Percentiles rank a stretch among this genome's conserved stretches.
These are phyloP conservation scores for Sparassis latifolia DNA, from an alignment of 1,284 basidiomycete genomes.

Conservation along the genomic window DNA sequence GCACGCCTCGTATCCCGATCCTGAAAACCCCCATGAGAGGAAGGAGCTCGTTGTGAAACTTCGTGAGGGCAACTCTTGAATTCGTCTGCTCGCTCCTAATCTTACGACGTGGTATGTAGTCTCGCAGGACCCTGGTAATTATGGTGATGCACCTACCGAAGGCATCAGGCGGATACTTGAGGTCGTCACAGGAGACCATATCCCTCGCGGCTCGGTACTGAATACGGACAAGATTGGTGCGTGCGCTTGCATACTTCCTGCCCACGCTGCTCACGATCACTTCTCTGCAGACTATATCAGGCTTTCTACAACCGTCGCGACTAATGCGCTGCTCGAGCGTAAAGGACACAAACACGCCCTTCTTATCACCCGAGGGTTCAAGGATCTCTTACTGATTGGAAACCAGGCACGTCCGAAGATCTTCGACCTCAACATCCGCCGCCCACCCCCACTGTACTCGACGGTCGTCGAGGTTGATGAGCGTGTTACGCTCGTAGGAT, in stretches of 20 bases:
- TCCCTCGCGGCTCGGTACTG: conserved; percentile 62
- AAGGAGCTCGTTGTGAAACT: conserved; percentile 81
- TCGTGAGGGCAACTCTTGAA: conserved; percentile 35
- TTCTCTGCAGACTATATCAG: conserved; percentile 74
- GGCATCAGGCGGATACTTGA: conserved; percentile 91
- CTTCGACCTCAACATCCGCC: conserved; percentile 83
- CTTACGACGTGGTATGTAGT: conserved; percentile 36
- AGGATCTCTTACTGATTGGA: conserved; percentile 85
- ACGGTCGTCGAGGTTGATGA: conserved; percentile 88
- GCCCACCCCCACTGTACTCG: conserved; percentile 75
- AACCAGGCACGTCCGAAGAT: conserved; percentile 91
- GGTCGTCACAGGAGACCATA: conserved; percentile 59
- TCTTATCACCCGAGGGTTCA: conserved; percentile 89
- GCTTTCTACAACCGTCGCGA: conserved; percentile 92
- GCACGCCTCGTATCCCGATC: conserved; percentile 74
- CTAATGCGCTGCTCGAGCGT: conserved; percentile 92
- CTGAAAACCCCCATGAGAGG: conserved; percentile 47
- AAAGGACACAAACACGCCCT: conserved; percentile 91
- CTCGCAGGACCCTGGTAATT: conserved; percentile 83
- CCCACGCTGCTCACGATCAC: not conserved
- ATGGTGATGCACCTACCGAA: conserved; percentile 90
- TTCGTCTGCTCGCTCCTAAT: no score
- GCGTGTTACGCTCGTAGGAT: conserved; percentile 90
- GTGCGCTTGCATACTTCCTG: not conserved
- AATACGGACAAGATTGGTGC: conserved; percentile 80